Evolutionary conservation across 257 asterid species (phyloP), one percentile per base, ranked within the genome.

Genomic region (Echium plantagineum): DNA sequence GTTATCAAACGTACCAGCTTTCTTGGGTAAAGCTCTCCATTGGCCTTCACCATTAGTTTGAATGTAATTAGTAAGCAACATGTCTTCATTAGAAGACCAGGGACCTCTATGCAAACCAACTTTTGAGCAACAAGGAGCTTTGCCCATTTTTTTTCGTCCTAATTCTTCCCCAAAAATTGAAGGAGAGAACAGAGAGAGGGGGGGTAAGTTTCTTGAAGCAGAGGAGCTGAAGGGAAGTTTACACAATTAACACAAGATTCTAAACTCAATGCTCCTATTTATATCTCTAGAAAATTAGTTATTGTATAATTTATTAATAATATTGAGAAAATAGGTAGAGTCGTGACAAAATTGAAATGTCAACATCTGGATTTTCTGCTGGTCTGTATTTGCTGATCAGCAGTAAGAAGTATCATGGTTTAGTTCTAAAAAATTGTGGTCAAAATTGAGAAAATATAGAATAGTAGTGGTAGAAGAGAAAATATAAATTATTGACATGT

Each of bases 81-180:
- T 65, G 48, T 83, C 89, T 73, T 83, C 86, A 62, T 66, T 66
- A 9, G 80, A 12, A 2, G 89, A 79, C 89, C 89, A 82, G 0
- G 86, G 76, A 22, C 86, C 86, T 67, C 71, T 75, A 15, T 66
- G 72, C 60, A 82, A 63, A 8, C 84, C 89, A 12, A 63, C 80
- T 69, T 82, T 82, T 5, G 77, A 67, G 56, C 89, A 82, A 64
- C 86, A 82, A 69, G 86, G 82, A 2, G 80, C 60, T 66, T 85
- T 80, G 46, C 82, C 89, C 89, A 82, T 82, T 52, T 13, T 51
- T 0, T 13, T 24, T 24, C n/a, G 3, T 6, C 4, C 3, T 55
- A 12, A 3, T 35, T 6, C 10, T 52, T 55, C 3, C 21, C 30
- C 35, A 31, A 17, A 42, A 42, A 3, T 42, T 42, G 17, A 42